Evolutionary conservation across 257 asterid genomes (phyloP), one percentile per base, ranked within the genome.

Genomic region (Jaltomata sinuosa): DNA sequence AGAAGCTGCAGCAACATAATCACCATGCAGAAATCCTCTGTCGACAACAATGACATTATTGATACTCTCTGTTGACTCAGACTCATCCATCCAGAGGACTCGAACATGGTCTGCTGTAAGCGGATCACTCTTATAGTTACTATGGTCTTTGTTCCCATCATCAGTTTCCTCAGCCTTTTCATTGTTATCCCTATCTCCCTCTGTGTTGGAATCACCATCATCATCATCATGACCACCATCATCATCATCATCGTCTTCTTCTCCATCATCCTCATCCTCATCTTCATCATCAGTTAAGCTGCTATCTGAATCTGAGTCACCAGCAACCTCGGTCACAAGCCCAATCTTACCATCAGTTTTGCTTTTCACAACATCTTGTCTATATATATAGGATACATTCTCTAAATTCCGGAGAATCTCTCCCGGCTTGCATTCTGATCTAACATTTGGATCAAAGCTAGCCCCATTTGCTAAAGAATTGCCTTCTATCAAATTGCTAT

Each of bases 11-110:
- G 99, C 94, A 80, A 95, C 95, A 88, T 95, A 95, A 90, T 95
- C 99, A 68, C 99, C 99, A 79, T 92, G 99, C 83, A 97, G 88
- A 88, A 93, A 97, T 54, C 98, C 97, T 87, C 99, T 89, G 83
- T 97, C 99, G 22, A 92, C 84, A 84, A 95, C 97, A 84, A 89
- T 86, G 81, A 97, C 95, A 40, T 89, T 92, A 54, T 87, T 84
- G 36, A 88, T 88, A 78, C 79, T 85, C 86, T 94, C 94, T 31
- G 92, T 89, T 5, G 94, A 94, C 88, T 93, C 97, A 83, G 97
- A 86, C 64, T 92, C 97, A 80, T 97, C 94, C 92, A 91, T 89
- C 99, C 99, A 97, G 42, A 90, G 89, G 83, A 97, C 97, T 90
- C 97, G 89, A 87, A 97, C 93, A 88, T 95, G 99, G 85, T 93